Evolutionary conservation across 2,329 filamentous ascomycete species (phyloP), one percentile per base, ranked within the genome.

Genomic region (Lachnellula cervina): DNA sequence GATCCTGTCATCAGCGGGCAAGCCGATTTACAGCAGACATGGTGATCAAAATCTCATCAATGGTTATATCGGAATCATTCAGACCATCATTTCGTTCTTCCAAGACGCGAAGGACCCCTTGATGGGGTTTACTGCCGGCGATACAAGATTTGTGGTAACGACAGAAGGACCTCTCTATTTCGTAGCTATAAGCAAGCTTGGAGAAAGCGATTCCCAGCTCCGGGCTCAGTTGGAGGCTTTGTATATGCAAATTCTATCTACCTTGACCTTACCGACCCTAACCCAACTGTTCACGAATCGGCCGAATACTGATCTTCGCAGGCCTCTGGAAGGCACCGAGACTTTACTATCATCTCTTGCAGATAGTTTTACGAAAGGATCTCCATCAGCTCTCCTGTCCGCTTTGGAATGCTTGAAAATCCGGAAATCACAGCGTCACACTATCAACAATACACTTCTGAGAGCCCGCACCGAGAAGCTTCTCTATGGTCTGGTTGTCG

Each of bases 221-320:
- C 84, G 89, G 52, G 82, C 85, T 19, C 94, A 99, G 70, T 82
- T 99, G 2, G 91, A 97, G 62, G 92, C 93, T 13, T 75, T 99
- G 38, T 99, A 99, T 71, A 97, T 96, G 89, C 94, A 99, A 72
- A 97, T 99, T 51, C 74, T 99, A 25, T 97, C 94, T 1, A 99
- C 95, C 0, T 76, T 99, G 57, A 99, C 94, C 0, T 79, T 99
- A 8, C 93, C 94, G 0, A 88, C 84, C 14, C 80, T 99, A 62
- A 89, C 86, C 49, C 89, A 87, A 65, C 89, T 97, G 57, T 99
- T 99, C 68, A 87, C 85, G 13, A 84, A 92, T 61, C 85, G 94
- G 14, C 93, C 94, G 7, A 97, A 93, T n/a, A 94, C 90, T 42
- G 95, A 99, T 72, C 78, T 99, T 32, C 85, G 93, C 55, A 86